A percentile compares a stretch with the other conserved stretches of the same genome.
phyloP scores from a whole-genome alignment of 192 early-diverging fungal genomes.

The Coemansia furcata region DNA sequence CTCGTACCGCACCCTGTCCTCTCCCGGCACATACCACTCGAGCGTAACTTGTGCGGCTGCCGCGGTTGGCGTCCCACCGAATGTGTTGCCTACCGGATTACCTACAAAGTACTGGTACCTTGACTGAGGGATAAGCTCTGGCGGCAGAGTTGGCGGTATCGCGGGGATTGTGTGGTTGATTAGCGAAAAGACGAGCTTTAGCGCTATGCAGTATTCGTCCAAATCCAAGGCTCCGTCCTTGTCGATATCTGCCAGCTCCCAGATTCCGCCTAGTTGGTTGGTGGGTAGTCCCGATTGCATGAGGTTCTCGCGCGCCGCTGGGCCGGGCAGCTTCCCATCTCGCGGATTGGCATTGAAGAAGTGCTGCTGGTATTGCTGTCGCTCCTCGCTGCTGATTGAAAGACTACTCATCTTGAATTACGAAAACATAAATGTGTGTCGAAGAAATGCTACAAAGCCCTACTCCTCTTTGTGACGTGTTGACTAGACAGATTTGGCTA shows the following conservation, averaged over 20 bases:
- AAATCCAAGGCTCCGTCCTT: constrained; percentile 78
- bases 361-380: constrained; percentile 47
- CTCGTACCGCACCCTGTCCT: constrained; percentile 39
- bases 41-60: constrained; percentile 16
- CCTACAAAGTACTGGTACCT: constrained; percentile 55
- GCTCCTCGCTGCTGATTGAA: constrained; percentile 31
- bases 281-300: constrained; percentile 50
- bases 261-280: constrained; percentile 51
- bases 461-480: not conserved
- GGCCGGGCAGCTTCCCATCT: constrained; percentile 45
- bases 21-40: constrained; percentile 46
- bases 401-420: constrained; percentile 24
- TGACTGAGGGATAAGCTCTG: constrained; percentile 62
- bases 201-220: constrained; percentile 79
- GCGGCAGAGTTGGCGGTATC: constrained; percentile 62
- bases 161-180: constrained; percentile 55
- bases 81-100: not conserved
- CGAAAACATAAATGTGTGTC: not conserved
- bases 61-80: not conserved
- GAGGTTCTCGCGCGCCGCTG: constrained; percentile 41
- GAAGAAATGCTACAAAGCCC: not conserved
- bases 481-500: not conserved
- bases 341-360: constrained; percentile 35
- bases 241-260: constrained; percentile 80
- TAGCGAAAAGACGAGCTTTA: constrained; percentile 72